phyloP scores from a whole-genome alignment of 139 green algal genomes.

The Chlorella sp. region DNA sequence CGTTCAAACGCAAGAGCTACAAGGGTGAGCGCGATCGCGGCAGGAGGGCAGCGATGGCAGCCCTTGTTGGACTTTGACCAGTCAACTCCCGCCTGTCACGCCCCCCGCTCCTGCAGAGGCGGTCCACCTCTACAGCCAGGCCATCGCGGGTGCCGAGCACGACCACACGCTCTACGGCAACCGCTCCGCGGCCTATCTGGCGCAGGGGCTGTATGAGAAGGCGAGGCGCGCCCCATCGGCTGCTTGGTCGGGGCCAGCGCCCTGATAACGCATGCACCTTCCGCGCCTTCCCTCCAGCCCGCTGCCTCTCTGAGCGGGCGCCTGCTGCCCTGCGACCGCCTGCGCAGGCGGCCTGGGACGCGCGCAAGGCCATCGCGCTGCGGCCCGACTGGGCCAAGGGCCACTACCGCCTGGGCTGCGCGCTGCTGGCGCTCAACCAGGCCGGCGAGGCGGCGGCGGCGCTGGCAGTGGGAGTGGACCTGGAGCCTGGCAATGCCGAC shows the following conservation, averaged over 20 bases:
- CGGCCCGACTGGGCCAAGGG: constrained; percentile 48
- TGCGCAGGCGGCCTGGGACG: constrained; percentile 51
- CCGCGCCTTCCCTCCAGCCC: no score
- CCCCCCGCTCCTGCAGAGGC: constrained; percentile 42
- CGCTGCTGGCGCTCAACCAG: constrained; percentile 15
- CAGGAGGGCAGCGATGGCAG: no score
- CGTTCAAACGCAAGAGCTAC: constrained; percentile 41
- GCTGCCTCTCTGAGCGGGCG: no score
- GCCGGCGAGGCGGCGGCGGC: constrained; percentile 15
- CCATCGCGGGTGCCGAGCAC: constrained; percentile 38
- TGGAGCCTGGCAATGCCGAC: constrained; percentile 32
- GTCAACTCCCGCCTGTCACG: no score
- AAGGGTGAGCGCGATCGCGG: constrained; percentile 16
- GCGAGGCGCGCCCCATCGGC: no score
- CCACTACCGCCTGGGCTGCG: constrained; percentile 53
- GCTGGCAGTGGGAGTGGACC: constrained; percentile 8
- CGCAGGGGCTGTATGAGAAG: constrained; percentile 26
- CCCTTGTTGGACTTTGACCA: no score
- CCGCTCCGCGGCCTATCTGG: constrained; percentile 51
- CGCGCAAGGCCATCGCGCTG: constrained; percentile 25
- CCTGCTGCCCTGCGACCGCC: no score
- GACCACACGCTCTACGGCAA: constrained; percentile 49
- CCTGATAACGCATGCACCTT: no score
- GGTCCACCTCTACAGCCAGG: constrained; percentile 50
- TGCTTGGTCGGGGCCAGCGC: no score